Evolutionary conservation across 2,329 filamentous ascomycete genomes (phyloP), one percentile per base, ranked within the genome.

Genomic region (Talaromyces sp.): DNA sequence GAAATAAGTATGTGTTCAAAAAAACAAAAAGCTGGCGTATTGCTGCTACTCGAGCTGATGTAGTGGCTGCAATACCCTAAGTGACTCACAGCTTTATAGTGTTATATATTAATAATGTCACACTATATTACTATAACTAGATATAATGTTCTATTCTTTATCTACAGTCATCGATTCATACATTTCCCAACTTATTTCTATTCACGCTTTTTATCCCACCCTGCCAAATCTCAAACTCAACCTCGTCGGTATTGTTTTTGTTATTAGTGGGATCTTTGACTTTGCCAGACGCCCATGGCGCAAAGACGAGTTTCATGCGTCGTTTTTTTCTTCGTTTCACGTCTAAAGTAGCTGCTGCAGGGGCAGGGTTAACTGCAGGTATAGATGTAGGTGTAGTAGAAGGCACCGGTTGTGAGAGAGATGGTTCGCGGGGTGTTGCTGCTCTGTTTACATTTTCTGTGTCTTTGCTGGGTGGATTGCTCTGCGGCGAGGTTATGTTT

Each of bases 271-370:
- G 5, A 11, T 81, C 77, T 57, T 80, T 72, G 17, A 83, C 78
- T 63, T 79, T 79, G 1, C 81, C 81, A 2, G 78, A 75, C 3
- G 84, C 83, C 83, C 95, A 94, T 1, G 90, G 84, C 54, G 91
- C 89, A 78, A 96, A 97, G 0, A 96, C 93, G 9, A 97, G 84
- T 74, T 92, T 95, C 81, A 96, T 86, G 80, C 86, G 91, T 61
- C 93, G 80, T 64, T 83, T 83, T 32, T 29, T 55, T 27, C 12
- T 48, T 38, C 38, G 48, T 51, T 56, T 26, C 43, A 21, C 50
- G 29, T 12, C 1, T 41, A 26, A 29, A 21, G 41, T 56, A 52
- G 54, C 35, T 60, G 62, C 3, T 62, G 58, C 51, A 31, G 43
- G 1, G 46, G 46, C 41, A 21, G 56, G 5, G 41, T 29, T 46